Evolutionary conservation across 2,329 filamentous ascomycete species (phyloP), one percentile per base, ranked within the genome.

Genomic region (Phialophora expanda): DNA sequence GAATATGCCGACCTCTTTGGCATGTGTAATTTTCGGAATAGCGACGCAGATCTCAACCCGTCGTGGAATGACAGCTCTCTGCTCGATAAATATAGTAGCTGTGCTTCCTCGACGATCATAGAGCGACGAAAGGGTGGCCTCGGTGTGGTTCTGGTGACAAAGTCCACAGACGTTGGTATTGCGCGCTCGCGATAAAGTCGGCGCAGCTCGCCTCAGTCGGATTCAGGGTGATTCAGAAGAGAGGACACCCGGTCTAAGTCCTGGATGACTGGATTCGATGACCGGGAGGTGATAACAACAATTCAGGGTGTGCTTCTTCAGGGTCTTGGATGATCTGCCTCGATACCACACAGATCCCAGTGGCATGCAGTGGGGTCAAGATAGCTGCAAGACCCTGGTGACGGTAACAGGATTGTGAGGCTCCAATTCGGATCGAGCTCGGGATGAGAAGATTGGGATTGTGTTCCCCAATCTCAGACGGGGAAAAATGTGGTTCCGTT

Each of bases 11-110:
- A 53, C 54, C 44, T 54, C 61, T 59, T 62, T 65, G 41, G 56
- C 67, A 69, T 69, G 63, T 69, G 67, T 65, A 61, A 61, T 12
- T 32, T 51, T 34, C 26, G 61, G 34, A 51, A 20, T n/a, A 62
- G 30, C 9, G 32, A 65, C 44, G 62, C 41, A 20, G 59, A 53
- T 54, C 57, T 68, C 59, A 60, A 62, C 28, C 41, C 30, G 56
- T 46, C 53, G 46, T 62, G 58, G 58, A 28, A 46, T 24, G 57
- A 26, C 34, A 62, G 20, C 26, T 28, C 41, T 9, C 55, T 24
- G 53, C 56, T 54, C 22, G 61, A 57, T 41, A 24, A 62, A 34
- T n/a, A 34, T 56, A 64, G 28, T 50, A 56, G 17, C 34, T 17
- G 44, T 55, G 30, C 56, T 32, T 62, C 38, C 30, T 60, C 48